A percentile compares a stretch with the other conserved stretches of the same genome.
phyloP scores from a whole-genome alignment of 148 eudicot species.

The Camellia granthamiana region DNA sequence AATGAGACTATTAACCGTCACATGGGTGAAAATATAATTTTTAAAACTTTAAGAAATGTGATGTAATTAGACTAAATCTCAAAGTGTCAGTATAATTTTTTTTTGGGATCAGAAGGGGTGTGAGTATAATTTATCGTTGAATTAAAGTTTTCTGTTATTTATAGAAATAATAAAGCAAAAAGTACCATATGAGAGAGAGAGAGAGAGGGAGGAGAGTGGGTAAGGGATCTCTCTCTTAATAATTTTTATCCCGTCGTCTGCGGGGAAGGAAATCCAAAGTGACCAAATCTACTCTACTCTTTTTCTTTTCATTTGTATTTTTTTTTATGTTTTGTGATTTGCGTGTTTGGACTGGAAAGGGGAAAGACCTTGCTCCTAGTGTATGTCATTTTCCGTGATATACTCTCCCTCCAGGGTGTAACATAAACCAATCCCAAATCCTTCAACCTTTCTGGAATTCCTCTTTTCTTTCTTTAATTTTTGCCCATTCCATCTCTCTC shows the following conservation, averaged over 20 bases:
- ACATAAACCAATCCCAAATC: constrained; percentile 28
- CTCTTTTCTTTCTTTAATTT: not conserved
- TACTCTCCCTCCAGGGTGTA: constrained; percentile 29
- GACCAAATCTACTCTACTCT: not conserved
- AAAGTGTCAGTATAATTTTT: too few relatives aligned
- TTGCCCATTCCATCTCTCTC: constrained; percentile 10
- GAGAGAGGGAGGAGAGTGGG: constrained; percentile 18
- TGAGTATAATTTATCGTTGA: too few relatives aligned
- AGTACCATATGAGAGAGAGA: constrained; percentile 21
- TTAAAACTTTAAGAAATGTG: too few relatives aligned
- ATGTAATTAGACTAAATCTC: too few relatives aligned
- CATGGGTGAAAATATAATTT: too few relatives aligned
- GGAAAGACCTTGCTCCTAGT: constrained; percentile 27
- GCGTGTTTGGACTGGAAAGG: constrained; percentile 34
- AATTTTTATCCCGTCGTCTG: constrained; percentile 38
- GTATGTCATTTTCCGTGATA: constrained; percentile 52
- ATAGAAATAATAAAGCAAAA: not conserved
- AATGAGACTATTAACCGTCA: too few relatives aligned
- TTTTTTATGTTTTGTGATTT: not conserved
- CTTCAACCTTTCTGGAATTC: constrained; percentile 30
- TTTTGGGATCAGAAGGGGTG: too few relatives aligned
- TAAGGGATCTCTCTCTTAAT: constrained; percentile 33
- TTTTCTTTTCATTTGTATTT: not conserved
- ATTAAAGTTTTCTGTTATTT: not conserved
- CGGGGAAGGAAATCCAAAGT: constrained; percentile 35